A percentile compares a stretch with the other conserved stretches of the same genome.
These are phyloP conservation scores for Colletotrichum theobromicola DNA, from an alignment of 2,329 filamentous ascomycete species.

Conservation along the genomic window DNA sequence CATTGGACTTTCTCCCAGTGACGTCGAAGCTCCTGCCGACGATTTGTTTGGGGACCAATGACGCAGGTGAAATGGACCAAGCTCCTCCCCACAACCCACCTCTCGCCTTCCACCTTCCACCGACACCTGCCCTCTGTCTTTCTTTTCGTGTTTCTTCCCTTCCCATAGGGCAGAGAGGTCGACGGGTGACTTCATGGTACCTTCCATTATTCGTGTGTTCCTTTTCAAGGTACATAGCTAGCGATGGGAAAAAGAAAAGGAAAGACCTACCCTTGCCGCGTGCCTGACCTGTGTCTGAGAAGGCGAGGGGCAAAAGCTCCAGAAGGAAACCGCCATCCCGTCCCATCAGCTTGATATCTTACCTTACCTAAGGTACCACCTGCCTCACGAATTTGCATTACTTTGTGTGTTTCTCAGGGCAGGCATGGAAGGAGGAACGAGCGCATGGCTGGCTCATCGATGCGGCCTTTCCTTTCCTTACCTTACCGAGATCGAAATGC, in stretches of 20 bases:
- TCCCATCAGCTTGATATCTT: background rate
- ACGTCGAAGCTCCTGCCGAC: background rate
- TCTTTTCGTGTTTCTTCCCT: background rate
- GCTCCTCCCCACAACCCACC: background rate
- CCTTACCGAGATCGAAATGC: background rate
- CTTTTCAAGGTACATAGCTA: background rate
- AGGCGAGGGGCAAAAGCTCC: background rate
- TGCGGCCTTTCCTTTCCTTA: background rate
- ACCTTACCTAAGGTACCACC: background rate
- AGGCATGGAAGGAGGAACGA: background rate
- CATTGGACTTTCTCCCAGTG: background rate
- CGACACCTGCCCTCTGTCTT: background rate
- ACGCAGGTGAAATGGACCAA: background rate
- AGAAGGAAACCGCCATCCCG: background rate
- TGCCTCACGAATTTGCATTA: background rate
- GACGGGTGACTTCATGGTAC: background rate
- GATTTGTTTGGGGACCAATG: background rate
- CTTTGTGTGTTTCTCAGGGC: background rate
- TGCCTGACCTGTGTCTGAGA: background rate
- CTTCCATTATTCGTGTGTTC: background rate
- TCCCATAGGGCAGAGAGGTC: background rate
- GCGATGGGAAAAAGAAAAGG: background rate
- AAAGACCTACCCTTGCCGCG: background rate
- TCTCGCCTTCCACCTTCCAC: background rate
- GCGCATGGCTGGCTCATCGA: background rate